Evolutionary conservation across 2,329 filamentous ascomycete species (phyloP).

Genomic region (Mycogone perniciosa): DNA sequence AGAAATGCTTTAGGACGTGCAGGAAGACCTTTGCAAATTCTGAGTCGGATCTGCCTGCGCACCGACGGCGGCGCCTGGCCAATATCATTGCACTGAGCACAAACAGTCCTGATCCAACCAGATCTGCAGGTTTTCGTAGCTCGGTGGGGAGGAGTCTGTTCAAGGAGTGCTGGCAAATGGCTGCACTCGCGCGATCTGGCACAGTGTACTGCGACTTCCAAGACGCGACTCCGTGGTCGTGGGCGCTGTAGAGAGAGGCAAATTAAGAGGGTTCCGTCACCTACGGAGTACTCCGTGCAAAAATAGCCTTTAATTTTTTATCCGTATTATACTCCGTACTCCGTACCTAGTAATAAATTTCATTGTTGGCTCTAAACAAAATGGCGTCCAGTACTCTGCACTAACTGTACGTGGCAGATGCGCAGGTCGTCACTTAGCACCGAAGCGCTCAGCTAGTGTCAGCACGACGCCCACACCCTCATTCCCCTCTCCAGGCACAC

Average conservation of each 20-base stretch:
- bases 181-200: slow-evolving; percentile 1
- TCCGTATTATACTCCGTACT: no score
- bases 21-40: slow-evolving; percentile 4
- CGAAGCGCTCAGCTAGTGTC: no score
- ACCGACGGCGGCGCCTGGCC: background rate
- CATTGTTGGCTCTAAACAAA: no score
- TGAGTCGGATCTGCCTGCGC: background rate
- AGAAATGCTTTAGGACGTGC: background rate
- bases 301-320: no score
- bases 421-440: no score
- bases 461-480: no score
- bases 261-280: no score
- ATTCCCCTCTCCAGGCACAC: no score
- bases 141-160: background rate
- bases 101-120: background rate
- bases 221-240: slow-evolving; percentile 6
- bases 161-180: background rate
- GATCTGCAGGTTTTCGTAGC: slow-evolving; percentile 4
- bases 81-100: slow-evolving; percentile 8
- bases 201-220: background rate
- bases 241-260: slow-evolving; percentile 7
- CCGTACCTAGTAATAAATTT: no score
- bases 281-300: no score
- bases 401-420: no score
- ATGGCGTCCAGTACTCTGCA: no score